Evolutionary conservation across 176 grass and related monocot genomes (phyloP).

Genomic region (Guadua angustifolia): DNA sequence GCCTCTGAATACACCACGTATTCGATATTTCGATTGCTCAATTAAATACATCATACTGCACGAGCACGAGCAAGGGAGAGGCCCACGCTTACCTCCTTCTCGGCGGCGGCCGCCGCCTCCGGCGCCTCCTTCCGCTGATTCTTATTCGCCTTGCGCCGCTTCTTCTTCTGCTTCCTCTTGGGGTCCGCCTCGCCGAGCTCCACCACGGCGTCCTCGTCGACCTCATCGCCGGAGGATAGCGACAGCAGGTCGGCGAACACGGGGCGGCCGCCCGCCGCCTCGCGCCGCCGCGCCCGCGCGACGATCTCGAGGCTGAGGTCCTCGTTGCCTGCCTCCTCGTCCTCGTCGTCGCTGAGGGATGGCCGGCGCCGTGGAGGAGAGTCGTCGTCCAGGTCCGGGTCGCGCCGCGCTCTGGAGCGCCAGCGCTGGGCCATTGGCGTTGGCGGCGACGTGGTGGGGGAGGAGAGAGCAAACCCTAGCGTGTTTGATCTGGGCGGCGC

Average conservation of each 20-base stretch:
- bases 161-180: conserved; percentile 55
- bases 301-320: conserved; percentile 86
- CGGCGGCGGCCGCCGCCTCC: neutral
- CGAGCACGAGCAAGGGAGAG: conserved; percentile 1
- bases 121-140: conserved; percentile 45
- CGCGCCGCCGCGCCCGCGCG: conserved; percentile 54
- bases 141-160: conserved; percentile 51
- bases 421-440: conserved; percentile 54
- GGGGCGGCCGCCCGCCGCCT: neutral
- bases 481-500: conserved; percentile 29
- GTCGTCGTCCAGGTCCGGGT: conserved; percentile 38
- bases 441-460: neutral
- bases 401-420: conserved; percentile 53
- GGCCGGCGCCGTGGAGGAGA: neutral
- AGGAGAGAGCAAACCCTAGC: conserved; percentile 48
- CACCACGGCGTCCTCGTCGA: conserved; percentile 42
- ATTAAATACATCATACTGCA: neutral
- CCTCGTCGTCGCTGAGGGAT: conserved; percentile 56
- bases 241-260: neutral
- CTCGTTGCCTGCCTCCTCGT: conserved; percentile 72
- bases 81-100: conserved; percentile 4
- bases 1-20: neutral
- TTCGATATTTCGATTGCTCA: neutral
- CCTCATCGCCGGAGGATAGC: conserved; percentile 48
- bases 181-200: conserved; percentile 41